Evolutionary conservation across 768 basidiomycete species (phyloP), one percentile per base, ranked within the genome.

Genomic region (Scleroderma citrinum): DNA sequence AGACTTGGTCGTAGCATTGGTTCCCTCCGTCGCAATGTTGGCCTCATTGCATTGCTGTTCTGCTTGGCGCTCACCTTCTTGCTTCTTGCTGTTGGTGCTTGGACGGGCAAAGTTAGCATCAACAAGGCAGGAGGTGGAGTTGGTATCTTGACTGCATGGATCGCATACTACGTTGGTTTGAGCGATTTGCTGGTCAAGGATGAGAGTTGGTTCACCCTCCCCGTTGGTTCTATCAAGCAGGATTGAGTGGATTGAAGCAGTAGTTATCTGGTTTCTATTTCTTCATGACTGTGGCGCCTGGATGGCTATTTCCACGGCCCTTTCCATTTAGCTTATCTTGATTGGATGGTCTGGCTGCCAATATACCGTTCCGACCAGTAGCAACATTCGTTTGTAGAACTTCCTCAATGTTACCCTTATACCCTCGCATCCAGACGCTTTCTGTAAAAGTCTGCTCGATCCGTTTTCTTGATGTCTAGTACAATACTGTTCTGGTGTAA

Each of bases 31-130:
- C 71, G 74, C 21, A 81, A 76, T 41, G 34, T 81, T 35, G 73
- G 72, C 31, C 66, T 83, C 17, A 62, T 75, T 14, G 61, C 71
- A 1, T 61, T 84, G 16, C 76, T 83, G 61, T 63, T 70, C 64
- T 78, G 69, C 73, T 73, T 84, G 19, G 69, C 66, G 24, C 49
- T 77, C 44, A 82, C 82, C 6, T 84, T 78, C 68, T 36, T 73
- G 36, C 49, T 80, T 14, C 69, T 80, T 36, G 69, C 68, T 5
- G 53, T 65, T 11, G 73, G 75, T 55, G 57, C 64, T 56, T 74
- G 70, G 62, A 57, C 62, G 6, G 59, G 52, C 24, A 56, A 53
- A 0, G 52, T 29, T 3, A 24, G 31, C 0, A 4, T 70, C 8
- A 46, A 17, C 46, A 74, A 68, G 63, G 71, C 71, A 1, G 76